Base-by-base conservation (phyloP, 169 alveolate species). In the Plasmodium gallinaceum region DNA sequence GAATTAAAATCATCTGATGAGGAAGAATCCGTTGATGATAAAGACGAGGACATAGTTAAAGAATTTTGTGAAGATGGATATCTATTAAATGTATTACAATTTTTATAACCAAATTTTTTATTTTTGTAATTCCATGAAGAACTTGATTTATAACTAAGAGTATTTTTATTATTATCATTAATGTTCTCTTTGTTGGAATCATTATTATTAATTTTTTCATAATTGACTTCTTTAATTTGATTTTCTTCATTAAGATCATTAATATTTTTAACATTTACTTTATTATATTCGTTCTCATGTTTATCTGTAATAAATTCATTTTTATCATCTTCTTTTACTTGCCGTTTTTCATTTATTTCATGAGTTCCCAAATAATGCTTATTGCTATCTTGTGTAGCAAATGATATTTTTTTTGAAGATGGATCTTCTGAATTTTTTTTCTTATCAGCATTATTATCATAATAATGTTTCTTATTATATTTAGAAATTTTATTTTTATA, bases 51-150 rank as follows among this genome's bases (percentile, higher is more conserved):
- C 10, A 57, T 12, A 7, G 39, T 58, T 18, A 70, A 73, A 12
- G 71, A 73, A 73, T 52, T 42, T 54, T 22, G 51, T 46, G 20
- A 70, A 9, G 80, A 70, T 22, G 45, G 45, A 18, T 51, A 22
- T 22, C 45, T 70, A 24, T 70, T 58, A 58, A 16, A 32, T 8
- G 72, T 26, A 37, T 57, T 54, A 12, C 57, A 7, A 16, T 37
- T 39, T 32, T 16, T 73, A 70, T 32, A 14, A 10, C 64, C 43
- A 3, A 16, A 70, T 26, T 54, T 73, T 51, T 39, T 32, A 24
- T 5, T 57, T 54, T 58, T 73, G 16, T 18, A 24, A 58, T 73
- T 73, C 51, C 72, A 54, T 57, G 87, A n/a, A 57, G 42, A 51
- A 24, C 42, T 43, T n/a, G 43, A 37, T 73, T 73, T 73, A 39